phyloP scores from a whole-genome alignment of 352 stramenopile species.

The Globisporangium spinosum region DNA sequence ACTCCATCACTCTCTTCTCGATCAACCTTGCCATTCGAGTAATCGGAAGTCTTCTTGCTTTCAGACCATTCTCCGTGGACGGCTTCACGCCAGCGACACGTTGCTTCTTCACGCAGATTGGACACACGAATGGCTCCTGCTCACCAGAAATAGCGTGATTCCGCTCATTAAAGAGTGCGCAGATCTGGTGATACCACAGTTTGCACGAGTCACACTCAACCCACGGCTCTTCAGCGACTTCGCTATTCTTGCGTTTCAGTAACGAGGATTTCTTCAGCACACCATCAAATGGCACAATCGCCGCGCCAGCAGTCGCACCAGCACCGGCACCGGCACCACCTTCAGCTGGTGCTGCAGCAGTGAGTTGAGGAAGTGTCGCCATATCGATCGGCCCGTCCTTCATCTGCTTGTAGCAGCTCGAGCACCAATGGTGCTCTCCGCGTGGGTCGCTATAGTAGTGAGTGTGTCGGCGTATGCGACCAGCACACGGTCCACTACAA shows the following conservation, averaged over 20 bases:
- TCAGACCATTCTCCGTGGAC: constrained; percentile 77
- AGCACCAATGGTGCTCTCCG: constrained; percentile 86
- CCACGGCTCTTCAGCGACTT: constrained; percentile 96
- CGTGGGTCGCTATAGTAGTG: constrained; percentile 87
- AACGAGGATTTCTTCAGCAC: constrained; percentile 93
- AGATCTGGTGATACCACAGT: constrained; percentile 99
- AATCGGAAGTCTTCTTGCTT: constrained; percentile 72
- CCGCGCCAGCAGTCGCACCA: constrained; percentile 20
- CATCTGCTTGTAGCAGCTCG: constrained; percentile 88
- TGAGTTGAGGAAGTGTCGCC: constrained; percentile 67
- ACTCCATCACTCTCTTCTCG: constrained; percentile 70
- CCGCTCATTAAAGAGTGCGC: constrained; percentile 98
- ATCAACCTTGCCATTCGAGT: constrained; percentile 85
- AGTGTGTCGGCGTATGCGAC: constrained; percentile 80
- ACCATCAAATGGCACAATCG: constrained; percentile 40
- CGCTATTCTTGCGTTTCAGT: constrained; percentile 98
- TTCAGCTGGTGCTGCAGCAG: constrained; percentile 49
- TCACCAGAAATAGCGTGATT: constrained; percentile 94
- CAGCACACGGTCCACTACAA: constrained; percentile 80
- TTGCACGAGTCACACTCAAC: constrained; percentile 98
- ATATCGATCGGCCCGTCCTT: constrained; percentile 92
- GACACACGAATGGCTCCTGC: constrained; percentile 84
- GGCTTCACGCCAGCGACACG: constrained; percentile 65
- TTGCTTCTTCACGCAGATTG: constrained; percentile 85
- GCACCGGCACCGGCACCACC: constrained; percentile 20